A percentile compares a stretch with the other conserved stretches of the same genome.
Conservation (phyloP, 2,329 filamentous ascomycete genomes). For the Aciculosporium take region DNA sequence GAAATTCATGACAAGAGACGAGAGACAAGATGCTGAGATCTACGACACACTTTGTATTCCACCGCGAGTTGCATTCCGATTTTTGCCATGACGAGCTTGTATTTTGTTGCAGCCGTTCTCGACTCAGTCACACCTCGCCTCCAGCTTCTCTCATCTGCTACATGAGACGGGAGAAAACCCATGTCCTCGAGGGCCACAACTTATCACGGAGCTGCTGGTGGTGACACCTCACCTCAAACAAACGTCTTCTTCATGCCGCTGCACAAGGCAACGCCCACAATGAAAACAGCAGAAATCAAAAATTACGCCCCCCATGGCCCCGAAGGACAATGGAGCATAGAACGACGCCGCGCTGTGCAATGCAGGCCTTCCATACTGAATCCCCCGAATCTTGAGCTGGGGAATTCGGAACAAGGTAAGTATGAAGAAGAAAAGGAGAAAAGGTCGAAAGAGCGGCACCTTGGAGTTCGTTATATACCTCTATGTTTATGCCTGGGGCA, state of each 20-base stretch:
- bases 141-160: no score
- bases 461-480: slow-evolving; percentile 19
- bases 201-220: no score
- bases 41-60: no score
- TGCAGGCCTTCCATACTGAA: slow-evolving; percentile 36
- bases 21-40: no score
- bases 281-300: slow-evolving; percentile 37
- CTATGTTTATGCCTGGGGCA: slow-evolving; percentile 13
- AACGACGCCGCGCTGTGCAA: slow-evolving; percentile 40
- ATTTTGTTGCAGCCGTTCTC: no score
- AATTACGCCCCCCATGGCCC: slow-evolving; percentile 40
- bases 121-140: no score
- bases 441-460: slow-evolving; percentile 10
- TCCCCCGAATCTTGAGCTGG: slow-evolving; percentile 31
- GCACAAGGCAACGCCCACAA: slow-evolving; percentile 26
- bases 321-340: slow-evolving; percentile 38
- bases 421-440: slow-evolving; percentile 32
- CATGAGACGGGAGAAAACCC: no score
- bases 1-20: no score
- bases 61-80: no score
- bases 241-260: slow-evolving; percentile 28
- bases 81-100: no score
- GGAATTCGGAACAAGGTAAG: slow-evolving; percentile 35
- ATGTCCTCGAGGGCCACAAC: no score
- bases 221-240: no score